Evolutionary conservation across 2,329 filamentous ascomycete species (phyloP).

Genomic region (Monosporascus sp.): DNA sequence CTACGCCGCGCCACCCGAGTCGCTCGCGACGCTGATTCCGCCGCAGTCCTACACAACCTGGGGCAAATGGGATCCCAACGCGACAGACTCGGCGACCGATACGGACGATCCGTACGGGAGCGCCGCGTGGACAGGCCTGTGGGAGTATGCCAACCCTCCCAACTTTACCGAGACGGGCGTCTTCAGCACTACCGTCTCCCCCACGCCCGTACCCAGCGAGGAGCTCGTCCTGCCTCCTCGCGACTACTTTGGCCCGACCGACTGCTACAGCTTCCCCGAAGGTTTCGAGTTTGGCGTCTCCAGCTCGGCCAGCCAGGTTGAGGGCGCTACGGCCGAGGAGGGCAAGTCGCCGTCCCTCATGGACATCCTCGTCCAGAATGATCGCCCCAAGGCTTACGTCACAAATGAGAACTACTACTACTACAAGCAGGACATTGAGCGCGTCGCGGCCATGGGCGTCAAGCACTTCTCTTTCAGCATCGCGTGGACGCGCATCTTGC

Average conservation of each 20-base stretch:
- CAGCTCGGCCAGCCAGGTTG: conserved; percentile 39
- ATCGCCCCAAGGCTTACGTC: conserved; percentile 23
- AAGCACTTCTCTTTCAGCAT: conserved; percentile 49
- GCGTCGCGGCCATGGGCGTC: conserved; percentile 45
- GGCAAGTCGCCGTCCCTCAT: conserved; percentile 38
- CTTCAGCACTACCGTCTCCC: conserved; percentile 43
- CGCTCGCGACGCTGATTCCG: conserved; percentile 29
- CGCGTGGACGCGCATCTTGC: conserved; percentile 46
- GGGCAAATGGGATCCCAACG: conserved; percentile 34
- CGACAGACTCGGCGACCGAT: conserved; percentile 29
- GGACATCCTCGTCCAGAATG: conserved; percentile 25
- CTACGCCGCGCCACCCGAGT: conserved; percentile 30
- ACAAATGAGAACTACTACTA: conserved; percentile 49
- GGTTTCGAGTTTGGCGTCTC: conserved; percentile 45
- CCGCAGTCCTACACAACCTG: conserved; percentile 33
- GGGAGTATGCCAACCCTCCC: conserved; percentile 26
- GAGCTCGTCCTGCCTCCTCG: conserved; percentile 51
- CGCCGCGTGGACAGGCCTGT: conserved; percentile 32
- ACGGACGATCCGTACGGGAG: conserved; percentile 30
- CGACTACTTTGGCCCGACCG: conserved; percentile 42
- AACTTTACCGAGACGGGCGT: conserved; percentile 26
- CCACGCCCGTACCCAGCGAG: conserved; percentile 48
- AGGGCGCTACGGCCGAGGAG: conserved; percentile 40
- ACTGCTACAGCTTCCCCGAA: conserved; percentile 45
- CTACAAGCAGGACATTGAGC: conserved; percentile 52